Conservation (phyloP, 345 rosid species). For the Heritiera littoralis region DNA sequence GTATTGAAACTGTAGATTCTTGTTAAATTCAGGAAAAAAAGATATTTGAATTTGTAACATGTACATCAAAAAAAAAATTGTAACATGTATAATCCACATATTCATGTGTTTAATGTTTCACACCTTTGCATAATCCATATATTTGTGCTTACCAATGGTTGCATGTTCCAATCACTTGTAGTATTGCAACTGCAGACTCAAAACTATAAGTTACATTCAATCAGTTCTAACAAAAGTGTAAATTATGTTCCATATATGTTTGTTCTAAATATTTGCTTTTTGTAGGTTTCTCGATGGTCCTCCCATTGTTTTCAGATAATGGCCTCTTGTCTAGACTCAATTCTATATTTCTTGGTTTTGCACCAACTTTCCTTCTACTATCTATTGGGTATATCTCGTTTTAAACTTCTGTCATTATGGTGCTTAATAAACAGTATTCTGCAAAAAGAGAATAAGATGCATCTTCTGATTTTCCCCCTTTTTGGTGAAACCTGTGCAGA, state of each 20-base stretch:
- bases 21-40: neutral
- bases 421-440: constrained; percentile 5
- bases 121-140: neutral
- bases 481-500: constrained; percentile 42
- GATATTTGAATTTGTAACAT: neutral
- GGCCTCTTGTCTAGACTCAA: constrained; percentile 71
- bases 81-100: neutral
- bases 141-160: constrained; percentile 1
- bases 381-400: constrained; percentile 72
- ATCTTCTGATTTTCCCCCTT: constrained; percentile 24
- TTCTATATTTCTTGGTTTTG: constrained; percentile 89
- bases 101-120: neutral
- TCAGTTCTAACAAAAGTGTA: neutral
- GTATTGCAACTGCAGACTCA: neutral
- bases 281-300: constrained; percentile 75
- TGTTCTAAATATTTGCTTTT: constrained; percentile 21
- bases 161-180: neutral
- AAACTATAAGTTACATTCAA: neutral
- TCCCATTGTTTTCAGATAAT: constrained; percentile 77
- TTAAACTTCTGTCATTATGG: neutral
- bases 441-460: constrained; percentile 13
- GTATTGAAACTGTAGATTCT: neutral
- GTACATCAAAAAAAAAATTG: no score
- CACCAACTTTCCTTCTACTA: constrained; percentile 84
- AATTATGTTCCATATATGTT: neutral